Percentiles rank a stretch among this genome's conserved stretches.
Evolutionary conservation across 306 rosid genomes (phyloP).

Genomic region (Nissolia schottii): DNA sequence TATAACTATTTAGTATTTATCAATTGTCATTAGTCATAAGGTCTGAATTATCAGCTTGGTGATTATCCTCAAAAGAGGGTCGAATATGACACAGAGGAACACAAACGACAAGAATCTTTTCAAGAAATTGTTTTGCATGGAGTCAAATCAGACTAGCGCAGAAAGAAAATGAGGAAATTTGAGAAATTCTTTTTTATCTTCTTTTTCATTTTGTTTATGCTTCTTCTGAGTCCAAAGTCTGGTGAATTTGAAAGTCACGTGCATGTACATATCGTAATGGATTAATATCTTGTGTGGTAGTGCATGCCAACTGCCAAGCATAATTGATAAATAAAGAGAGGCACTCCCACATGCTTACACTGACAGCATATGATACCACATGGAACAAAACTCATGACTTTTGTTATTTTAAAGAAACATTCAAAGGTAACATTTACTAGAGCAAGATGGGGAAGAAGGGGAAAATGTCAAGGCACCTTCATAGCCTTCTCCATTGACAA

Average conservation of each 20-base stretch:
- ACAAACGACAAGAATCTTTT: neutral
- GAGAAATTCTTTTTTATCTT: neutral
- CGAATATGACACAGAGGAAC: neutral
- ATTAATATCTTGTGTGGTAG: slow-evolving; percentile 22
- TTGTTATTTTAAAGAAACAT: slow-evolving; percentile 10
- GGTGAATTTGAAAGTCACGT: slow-evolving; percentile 31
- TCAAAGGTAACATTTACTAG: slow-evolving; percentile 4
- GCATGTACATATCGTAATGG: slow-evolving; percentile 15
- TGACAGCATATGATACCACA: slow-evolving; percentile 37
- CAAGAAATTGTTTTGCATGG: neutral
- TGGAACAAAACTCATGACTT: slow-evolving; percentile 23
- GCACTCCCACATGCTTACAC: slow-evolving; percentile 33
- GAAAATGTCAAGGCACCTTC: slow-evolving; percentile 13
- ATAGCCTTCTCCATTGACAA: slow-evolving; percentile 10
- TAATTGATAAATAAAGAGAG: slow-evolving; percentile 8
- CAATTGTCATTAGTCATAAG: neutral
- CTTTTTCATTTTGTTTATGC: neutral
- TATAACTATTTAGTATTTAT: neutral
- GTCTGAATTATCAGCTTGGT: neutral
- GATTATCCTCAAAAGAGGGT: neutral
- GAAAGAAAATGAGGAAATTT: slow-evolving; percentile 6
- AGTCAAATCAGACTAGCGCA: slow-evolving; percentile 15
- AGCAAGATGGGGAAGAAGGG: neutral
- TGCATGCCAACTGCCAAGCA: slow-evolving; percentile 35
- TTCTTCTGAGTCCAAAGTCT: neutral